Evolutionary conservation across 1,139 yeast species (phyloP), one percentile per base, ranked within the genome.

Genomic region (Wickerhamiella pararugosa): DNA sequence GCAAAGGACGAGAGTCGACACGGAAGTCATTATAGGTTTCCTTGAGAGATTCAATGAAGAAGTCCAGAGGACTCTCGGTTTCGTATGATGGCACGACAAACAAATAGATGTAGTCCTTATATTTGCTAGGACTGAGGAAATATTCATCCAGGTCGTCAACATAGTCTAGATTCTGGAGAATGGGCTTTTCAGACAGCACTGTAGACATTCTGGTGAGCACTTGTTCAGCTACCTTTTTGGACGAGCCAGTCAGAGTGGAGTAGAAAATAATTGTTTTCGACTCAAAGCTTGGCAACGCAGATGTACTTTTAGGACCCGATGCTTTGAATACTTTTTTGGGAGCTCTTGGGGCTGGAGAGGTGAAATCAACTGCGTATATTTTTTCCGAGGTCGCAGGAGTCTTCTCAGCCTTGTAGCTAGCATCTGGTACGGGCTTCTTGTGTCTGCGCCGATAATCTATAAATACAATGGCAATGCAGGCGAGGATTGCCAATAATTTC

Each of bases 41-140:
- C 48, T 73, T 69, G 52, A 86, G 66, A 42, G 82, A 78, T 54
- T 83, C 93, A 45, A 86, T 65, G 59, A 84, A 84, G 56, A 76
- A 86, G 59, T 86, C 97, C 39, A 87, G 70, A 7, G 96, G 95
- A 1, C 93, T 81, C 59, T 86, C 96, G 0, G 87, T 81, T 53
- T 84, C 96, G 57, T 86, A 86, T 0, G 95, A 83, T 2, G 97
- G 97, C 28, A 86, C 66, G 10, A 86, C 83, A 49, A 86, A 53
- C 25, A 87, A 57, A 54, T 83, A 86, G n/a, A 82, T 63, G 32
- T 67, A 63, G 6, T 61, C 62, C 28, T 60, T 53, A 28, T 60
- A 55, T 6, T 57, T 51, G 6, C 84, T 82, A 9, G 79, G 75
- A 39, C 74, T 69, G 38, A 82, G 67, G 59, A 86, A 86, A 59